phyloP scores from a whole-genome alignment of 805 yeast genomes.

The Starmerella gropengiesseri region DNA sequence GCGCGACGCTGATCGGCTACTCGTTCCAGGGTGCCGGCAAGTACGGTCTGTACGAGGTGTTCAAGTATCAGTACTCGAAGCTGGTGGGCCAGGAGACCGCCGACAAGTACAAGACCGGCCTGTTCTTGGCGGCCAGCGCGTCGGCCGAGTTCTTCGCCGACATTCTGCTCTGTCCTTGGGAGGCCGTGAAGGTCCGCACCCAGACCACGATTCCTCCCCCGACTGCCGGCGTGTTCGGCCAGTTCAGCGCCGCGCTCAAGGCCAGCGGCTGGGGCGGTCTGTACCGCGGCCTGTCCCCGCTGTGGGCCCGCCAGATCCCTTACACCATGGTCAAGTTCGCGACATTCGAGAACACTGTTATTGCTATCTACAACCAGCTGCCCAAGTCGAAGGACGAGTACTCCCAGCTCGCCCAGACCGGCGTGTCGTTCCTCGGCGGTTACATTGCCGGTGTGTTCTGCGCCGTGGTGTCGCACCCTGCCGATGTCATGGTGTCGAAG shows the following conservation, averaged over 20 bases:
- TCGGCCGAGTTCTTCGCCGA: conserved; percentile 91
- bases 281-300: conserved; percentile 80
- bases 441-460: conserved; percentile 95
- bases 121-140: conserved; percentile 77
- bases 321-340: conserved; percentile 97
- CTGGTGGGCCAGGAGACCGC: conserved; percentile 53
- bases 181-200: conserved; percentile 85
- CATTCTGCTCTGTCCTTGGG: conserved; percentile 80
- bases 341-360: conserved; percentile 83
- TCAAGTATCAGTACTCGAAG: conserved; percentile 68
- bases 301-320: conserved; percentile 94
- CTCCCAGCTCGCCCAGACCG: conserved; percentile 69
- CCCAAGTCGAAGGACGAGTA: conserved; percentile 66
- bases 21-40: conserved; percentile 95
- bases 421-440: conserved; percentile 89
- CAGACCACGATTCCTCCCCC: conserved; percentile 88
- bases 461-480: conserved; percentile 93
- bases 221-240: conserved; percentile 53
- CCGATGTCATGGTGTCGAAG: conserved; percentile 94
- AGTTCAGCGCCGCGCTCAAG: conserved; percentile 55
- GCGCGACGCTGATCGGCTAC: conserved; percentile 88
- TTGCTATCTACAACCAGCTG: conserved; percentile 56
- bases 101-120: conserved; percentile 53
- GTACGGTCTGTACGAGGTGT: conserved; percentile 86
- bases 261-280: conserved; percentile 64